Evolutionary conservation across 495 filamentous ascomycete species (phyloP), one percentile per base, ranked within the genome.

Genomic region (Trichoderma asperelloides): DNA sequence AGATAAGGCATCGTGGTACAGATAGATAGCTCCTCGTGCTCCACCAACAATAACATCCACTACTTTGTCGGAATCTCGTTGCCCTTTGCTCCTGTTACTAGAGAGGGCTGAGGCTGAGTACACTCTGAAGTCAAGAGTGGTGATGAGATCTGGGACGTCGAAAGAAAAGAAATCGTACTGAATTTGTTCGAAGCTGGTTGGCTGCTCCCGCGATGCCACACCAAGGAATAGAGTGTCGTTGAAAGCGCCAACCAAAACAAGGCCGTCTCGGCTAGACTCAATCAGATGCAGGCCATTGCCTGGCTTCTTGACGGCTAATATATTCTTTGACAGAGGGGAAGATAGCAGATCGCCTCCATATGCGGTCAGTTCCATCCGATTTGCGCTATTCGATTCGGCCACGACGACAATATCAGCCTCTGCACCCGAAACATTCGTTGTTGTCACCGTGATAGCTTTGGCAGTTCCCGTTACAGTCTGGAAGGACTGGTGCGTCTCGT

Each of bases 1-100:
- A 23, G 81, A 78, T 8, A 91, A 68, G 25, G 96, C 72, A 74
- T 96, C 88, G 68, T 87, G 83, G 73, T 96, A 95, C 15, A 95
- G 73, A 71, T 90, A 83, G 37, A 98, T 89, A 40, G 85, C 84
- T 43, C 95, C 95, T 40, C 83, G 81, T 25, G 83, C 79, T 65
- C 89, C 87, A 39, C 96, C 95, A 62, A 96, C 74, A 3, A 84
- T 90, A 40, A 98, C 69, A 71, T 96, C 88, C 60, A 89, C 75
- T 49, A 72, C 78, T 65, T 71, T 71, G 6, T 69, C 69, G n/a
- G 71, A 70, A 13, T 30, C 55, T 4, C 55, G 55, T 11, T 25
- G 23, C 15, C 55, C 55, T 60, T 60, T 60, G 21, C 49, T 57
- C 64, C 79, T 78, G 57, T 78, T 79, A 63, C 47, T 74, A 65